Base-by-base conservation (phyloP, 2,329 filamentous ascomycete species). In the Hypoxylon sp. region DNA sequence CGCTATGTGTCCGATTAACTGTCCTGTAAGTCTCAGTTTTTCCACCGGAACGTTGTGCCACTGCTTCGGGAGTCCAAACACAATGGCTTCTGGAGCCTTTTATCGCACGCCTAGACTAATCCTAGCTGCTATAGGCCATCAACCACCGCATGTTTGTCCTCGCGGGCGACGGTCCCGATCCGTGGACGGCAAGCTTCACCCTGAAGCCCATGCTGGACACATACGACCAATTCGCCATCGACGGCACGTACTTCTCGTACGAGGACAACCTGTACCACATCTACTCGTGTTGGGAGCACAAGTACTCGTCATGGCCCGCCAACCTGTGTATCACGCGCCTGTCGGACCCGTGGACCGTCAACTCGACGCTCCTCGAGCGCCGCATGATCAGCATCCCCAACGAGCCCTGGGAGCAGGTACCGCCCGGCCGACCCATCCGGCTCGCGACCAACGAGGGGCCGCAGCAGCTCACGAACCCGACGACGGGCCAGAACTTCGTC, bases 111-210 rank as follows among this genome's bases (percentile, higher is more conserved):
- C 10, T 6, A 24, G 15, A 13, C 44, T 47, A 22, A 47, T 47
- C 2, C 2, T n/a, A 5, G 22, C 10, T 48, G n/a, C 5, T 43
- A 37, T 19, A 73, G 51, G 75, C 75, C 6, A 70, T 77, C 34
- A 76, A 78, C 54, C 76, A 78, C 46, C 73, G 76, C 32, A 77
- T 78, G 75, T 78, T 78, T 26, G 75, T 77, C 44, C 70, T 78
- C 5, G 73, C 70, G 17, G 69, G 71, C 2, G 70, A 71, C 32
- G 70, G 72, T 1, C 66, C 74, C 6, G 73, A 77, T 26, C 75
- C 75, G 1, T 78, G 76, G 76, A 71, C 70, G 3, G 70, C 76
- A 1, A 70, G 63, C 22, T 78, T 74, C 64, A 59, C 63, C 6
- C 56, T 76, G 61, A 77, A 76, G 60, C 67, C 72, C 4, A 74